Percentiles rank a stretch among this genome's conserved stretches.
Conservation (phyloP, 805 yeast genomes). For the Yamadazyma sp. region DNA sequence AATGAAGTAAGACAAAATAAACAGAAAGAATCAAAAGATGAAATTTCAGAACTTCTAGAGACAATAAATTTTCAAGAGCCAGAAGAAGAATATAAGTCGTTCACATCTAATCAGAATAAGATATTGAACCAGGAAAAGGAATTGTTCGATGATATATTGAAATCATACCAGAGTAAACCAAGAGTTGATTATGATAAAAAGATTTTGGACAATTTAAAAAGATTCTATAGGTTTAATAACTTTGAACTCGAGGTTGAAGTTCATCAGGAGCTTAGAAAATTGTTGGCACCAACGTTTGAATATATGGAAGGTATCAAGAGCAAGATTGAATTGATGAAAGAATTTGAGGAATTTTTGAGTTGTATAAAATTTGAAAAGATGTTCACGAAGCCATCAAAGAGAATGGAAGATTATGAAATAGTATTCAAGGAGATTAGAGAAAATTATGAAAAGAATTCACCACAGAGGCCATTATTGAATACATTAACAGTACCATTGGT, state of each 20-base stretch:
- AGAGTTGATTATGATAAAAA: conserved; percentile 13
- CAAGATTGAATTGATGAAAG: conserved; percentile 1
- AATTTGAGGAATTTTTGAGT: no score
- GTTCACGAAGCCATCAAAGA: no score
- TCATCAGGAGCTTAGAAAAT: neutral
- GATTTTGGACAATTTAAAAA: conserved; percentile 5
- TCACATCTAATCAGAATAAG: conserved; percentile 6
- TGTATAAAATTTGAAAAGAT: no score
- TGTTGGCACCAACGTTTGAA: conserved; percentile 2
- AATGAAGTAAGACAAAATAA: neutral
- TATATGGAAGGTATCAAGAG: neutral
- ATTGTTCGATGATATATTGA: conserved; percentile 23
- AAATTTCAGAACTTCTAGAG: neutral
- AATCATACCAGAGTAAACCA: conserved; percentile 15
- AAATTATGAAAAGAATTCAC: no score
- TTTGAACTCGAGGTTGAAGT: conserved; percentile 4
- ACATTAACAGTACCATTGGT: conserved; percentile 34
- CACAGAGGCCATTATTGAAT: conserved; percentile 28
- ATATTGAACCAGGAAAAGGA: conserved; percentile 20
- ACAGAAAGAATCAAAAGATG: neutral
- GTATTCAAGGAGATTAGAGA: no score
- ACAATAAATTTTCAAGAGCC: conserved; percentile 2
- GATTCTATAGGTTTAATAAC: conserved; percentile 2
- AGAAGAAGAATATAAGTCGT: conserved; percentile 5
- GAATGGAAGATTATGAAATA: no score